Base-by-base conservation (phyloP, 1,139 yeast genomes). In the Pneumocystis canis region DNA sequence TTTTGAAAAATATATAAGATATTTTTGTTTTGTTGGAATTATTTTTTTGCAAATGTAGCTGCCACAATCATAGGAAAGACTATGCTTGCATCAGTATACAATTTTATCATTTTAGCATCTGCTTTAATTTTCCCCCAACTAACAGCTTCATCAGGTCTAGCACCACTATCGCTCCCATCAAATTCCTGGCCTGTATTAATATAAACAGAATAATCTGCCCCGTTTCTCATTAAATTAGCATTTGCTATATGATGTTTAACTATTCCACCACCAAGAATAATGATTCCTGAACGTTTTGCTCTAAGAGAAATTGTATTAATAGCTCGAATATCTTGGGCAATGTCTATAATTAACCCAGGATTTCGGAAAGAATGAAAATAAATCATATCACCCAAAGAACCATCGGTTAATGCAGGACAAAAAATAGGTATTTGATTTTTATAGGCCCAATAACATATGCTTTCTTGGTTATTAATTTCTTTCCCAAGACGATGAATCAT, bases 121-220 rank as follows among this genome's bases (percentile, higher is more conserved):
- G 96, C 85, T 76, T 89, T 89, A 75, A 92, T 92, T 75, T 92
- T 92, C 67, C 99, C 99, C 99, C 99, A 92, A 60, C 96, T 87
- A 63, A 92, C 86, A 33, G 98, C 98, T 76, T 92, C 99, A 73
- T 94, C 98, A 0, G 98, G 97, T 72, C 98, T 82, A 5, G 99
- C 99, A 67, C 99, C 99, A 20, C 98, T 97, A 74, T 92, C 99
- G 18, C 96, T 88, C 61, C 98, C 98, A 72, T 92, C 99, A 71
- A 89, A 94, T 74, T 92, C 99, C 76, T 92, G 98, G 58, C 97
- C 98, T 16, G 99, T 92, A 75, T 94, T 94, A 73, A 92, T 90
- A 75, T 83, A 92, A 25, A 92, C 97, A 2, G 98, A 97, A 72
- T 84, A 89, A 73, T 92, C 99, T 30, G 99, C 98, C 69, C 99